phyloP scores from a whole-genome alignment of 2,329 filamentous ascomycete genomes.

The Xylariomycetidae sp. region DNA sequence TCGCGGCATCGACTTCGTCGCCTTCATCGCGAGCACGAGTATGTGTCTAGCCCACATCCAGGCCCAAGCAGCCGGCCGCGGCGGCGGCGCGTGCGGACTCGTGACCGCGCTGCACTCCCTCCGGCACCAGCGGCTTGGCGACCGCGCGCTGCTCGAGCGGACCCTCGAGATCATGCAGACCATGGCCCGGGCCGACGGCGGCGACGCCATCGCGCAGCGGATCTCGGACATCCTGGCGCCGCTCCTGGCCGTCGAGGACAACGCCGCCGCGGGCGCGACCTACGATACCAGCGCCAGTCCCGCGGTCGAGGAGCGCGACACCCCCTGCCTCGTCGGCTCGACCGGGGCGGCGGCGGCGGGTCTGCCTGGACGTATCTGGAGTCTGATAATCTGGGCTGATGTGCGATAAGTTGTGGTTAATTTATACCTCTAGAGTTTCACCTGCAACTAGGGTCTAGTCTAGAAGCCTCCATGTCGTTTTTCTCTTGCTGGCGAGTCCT shows the following conservation, averaged over 20 bases:
- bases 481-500: too few species aligned
- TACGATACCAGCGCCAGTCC: too few species aligned
- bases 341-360: too few species aligned
- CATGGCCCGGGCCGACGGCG: slow-evolving; percentile 11
- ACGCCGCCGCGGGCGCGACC: not conserved
- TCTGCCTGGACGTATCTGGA: too few species aligned
- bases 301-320: too few species aligned
- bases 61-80: slow-evolving; percentile 15
- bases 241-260: slow-evolving; percentile 33
- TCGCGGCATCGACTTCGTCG: slow-evolving; percentile 36
- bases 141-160: slow-evolving; percentile 36
- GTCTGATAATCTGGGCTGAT: too few species aligned
- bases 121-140: slow-evolving; percentile 34
- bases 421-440: too few species aligned
- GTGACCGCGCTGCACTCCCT: slow-evolving; percentile 24
- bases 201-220: slow-evolving; percentile 24
- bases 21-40: slow-evolving; percentile 31
- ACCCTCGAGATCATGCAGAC: slow-evolving; percentile 27
- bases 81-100: slow-evolving; percentile 1
- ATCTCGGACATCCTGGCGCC: slow-evolving; percentile 27
- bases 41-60: slow-evolving; percentile 38
- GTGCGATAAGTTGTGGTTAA: too few species aligned
- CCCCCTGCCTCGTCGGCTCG: too few species aligned
- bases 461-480: too few species aligned
- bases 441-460: too few species aligned